These are phyloP conservation scores for Lachnum nothofagi DNA, from an alignment of 2,329 filamentous ascomycete species.

Conservation along the genomic window DNA sequence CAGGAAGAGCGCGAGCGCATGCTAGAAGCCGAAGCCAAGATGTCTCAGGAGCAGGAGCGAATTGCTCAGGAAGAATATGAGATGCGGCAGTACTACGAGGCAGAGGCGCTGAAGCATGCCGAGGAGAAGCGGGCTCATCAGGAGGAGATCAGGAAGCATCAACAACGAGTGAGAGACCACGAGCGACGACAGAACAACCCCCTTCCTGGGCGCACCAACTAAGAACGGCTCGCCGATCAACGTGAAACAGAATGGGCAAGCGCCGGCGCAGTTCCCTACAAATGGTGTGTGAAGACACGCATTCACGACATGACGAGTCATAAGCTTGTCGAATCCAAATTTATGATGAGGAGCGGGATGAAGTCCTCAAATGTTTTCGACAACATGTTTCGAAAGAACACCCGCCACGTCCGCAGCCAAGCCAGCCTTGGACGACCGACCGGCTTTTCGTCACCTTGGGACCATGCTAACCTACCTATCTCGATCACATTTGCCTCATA, in stretches of 20 bases:
- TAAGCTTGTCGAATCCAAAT: no score
- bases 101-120: slow-evolving; percentile 29
- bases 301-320: no score
- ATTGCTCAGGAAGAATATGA: slow-evolving; percentile 33
- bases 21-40: slow-evolving; percentile 21
- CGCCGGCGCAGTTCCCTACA: slow-evolving; percentile 2
- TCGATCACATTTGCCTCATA: no score
- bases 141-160: slow-evolving; percentile 29
- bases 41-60: slow-evolving; percentile 25
- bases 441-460: no score
- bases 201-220: slow-evolving; percentile 18
- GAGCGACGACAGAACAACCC: slow-evolving; percentile 21
- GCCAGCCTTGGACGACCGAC: no score
- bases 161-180: slow-evolving; percentile 20
- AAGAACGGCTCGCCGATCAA: background rate
- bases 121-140: slow-evolving; percentile 30
- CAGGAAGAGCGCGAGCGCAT: slow-evolving; percentile 28
- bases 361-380: no score
- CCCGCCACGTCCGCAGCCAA: no score
- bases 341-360: no score
- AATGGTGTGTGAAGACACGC: no score
- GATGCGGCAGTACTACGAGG: slow-evolving; percentile 32
- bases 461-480: no score
- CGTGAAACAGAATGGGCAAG: background rate
- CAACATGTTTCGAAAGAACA: no score